Evolutionary conservation across 179 eudicot species (phyloP).

Genomic region (Silene vulgaris): DNA sequence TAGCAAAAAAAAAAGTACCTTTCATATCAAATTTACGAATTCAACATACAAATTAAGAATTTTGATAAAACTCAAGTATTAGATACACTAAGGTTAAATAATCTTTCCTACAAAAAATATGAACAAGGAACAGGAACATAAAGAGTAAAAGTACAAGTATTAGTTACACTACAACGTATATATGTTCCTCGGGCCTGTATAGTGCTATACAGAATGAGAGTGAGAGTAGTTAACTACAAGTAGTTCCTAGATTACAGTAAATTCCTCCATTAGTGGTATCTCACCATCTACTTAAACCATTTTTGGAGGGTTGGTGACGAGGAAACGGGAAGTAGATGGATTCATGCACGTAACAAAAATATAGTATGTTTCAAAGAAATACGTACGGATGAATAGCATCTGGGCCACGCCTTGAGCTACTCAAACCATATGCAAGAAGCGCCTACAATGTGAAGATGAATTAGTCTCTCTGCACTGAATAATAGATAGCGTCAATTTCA

Average conservation of each 20-base stretch:
- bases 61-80: neutral
- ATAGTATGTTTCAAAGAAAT: neutral
- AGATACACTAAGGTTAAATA: neutral
- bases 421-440: slow-evolving; percentile 97
- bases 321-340: slow-evolving; percentile 1
- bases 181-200: neutral
- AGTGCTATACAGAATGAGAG: neutral
- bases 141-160: neutral
- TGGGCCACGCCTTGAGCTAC: slow-evolving; percentile 95
- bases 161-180: neutral
- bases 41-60: neutral
- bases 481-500: slow-evolving; percentile 16
- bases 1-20: neutral
- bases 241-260: neutral
- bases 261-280: neutral
- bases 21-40: neutral
- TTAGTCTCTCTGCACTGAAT: slow-evolving; percentile 37
- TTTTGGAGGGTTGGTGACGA: neutral
- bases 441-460: slow-evolving; percentile 55
- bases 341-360: neutral
- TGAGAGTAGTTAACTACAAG: neutral
- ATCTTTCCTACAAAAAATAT: too few relatives aligned
- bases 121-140: neutral
- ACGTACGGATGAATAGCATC: slow-evolving; percentile 99
- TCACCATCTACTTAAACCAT: neutral